Percentiles rank a stretch among this genome's conserved stretches.
Evolutionary conservation across 345 rosid species (phyloP).

Genomic region (Acer campestre): DNA sequence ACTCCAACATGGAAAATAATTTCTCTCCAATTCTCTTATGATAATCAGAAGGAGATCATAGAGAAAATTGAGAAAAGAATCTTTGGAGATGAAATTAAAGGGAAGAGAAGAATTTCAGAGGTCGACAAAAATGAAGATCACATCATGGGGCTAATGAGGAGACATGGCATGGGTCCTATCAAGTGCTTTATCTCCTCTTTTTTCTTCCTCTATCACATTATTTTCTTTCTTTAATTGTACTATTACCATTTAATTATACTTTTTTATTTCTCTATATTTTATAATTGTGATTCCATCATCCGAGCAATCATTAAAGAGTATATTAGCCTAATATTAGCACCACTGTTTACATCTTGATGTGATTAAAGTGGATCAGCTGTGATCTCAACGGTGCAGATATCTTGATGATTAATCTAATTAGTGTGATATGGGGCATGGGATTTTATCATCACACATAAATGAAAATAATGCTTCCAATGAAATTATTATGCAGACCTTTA

Average conservation of each 20-base stretch:
- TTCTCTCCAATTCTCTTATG: not conserved
- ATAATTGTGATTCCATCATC: constrained; percentile 62
- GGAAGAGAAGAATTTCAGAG: constrained; percentile 6
- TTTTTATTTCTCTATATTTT: constrained; percentile 35
- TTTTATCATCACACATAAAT: not conserved
- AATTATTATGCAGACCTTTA: not conserved
- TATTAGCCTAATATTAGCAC: constrained; percentile 32
- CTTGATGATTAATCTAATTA: not conserved
- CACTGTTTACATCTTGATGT: not conserved
- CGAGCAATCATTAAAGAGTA: constrained; percentile 51
- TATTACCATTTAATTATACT: constrained; percentile 48
- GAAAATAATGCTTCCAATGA: not conserved
- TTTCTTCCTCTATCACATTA: constrained; percentile 49
- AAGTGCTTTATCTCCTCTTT: constrained; percentile 67
- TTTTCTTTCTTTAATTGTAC: constrained; percentile 63
- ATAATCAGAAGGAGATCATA: not conserved
- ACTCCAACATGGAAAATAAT: not conserved
- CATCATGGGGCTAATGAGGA: constrained; percentile 43
- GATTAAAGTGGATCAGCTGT: not conserved
- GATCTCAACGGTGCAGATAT: not conserved
- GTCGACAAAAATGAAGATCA: constrained; percentile 31
- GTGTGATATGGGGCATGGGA: not conserved
- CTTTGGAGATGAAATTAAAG: constrained; percentile 21
- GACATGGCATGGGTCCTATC: constrained; percentile 66
- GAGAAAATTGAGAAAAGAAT: constrained; percentile 24